Percentiles rank a stretch among this genome's conserved stretches.
Conservation (phyloP, 768 basidiomycete species). For the Boletales sp. region DNA sequence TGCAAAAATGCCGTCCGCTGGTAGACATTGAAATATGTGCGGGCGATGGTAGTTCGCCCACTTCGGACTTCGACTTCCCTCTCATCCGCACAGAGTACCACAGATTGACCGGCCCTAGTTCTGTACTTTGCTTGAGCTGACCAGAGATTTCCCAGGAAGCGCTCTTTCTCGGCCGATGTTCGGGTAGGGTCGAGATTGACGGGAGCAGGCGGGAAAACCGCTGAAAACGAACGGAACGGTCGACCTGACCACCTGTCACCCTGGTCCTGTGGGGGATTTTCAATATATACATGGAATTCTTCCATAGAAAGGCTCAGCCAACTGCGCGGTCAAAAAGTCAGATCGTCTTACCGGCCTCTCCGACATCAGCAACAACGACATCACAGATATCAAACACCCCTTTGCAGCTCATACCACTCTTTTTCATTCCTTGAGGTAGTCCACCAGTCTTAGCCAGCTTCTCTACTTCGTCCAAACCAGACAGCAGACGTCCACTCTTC, state of each 20-base stretch:
- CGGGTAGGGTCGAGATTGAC: conserved; percentile 62
- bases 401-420: conserved; percentile 78
- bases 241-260: conserved; percentile 86
- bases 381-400: conserved; percentile 85
- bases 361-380: conserved; percentile 77
- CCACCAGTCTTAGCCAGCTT: conserved; percentile 63
- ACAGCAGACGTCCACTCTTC: conserved; percentile 64
- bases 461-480: conserved; percentile 78
- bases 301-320: conserved; percentile 10
- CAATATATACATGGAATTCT: conserved; percentile 87
- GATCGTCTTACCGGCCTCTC: conserved; percentile 67
- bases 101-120: conserved; percentile 67
- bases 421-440: conserved; percentile 63
- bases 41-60: conserved; percentile 61
- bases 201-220: conserved; percentile 71
- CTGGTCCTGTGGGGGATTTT: conserved; percentile 77
- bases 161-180: conserved; percentile 64
- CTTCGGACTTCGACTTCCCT: conserved; percentile 68
- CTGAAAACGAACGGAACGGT: conserved; percentile 73
- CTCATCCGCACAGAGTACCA: conserved; percentile 67
- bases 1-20: conserved; percentile 75
- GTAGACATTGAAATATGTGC: conserved; percentile 89
- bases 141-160: conserved; percentile 91
- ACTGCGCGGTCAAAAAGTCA: neutral
- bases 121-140: conserved; percentile 79